A percentile compares a stretch with the other conserved stretches of the same genome.
phyloP scores from a whole-genome alignment of 2,329 filamentous ascomycete genomes.

The Metarhizium brunneum region DNA sequence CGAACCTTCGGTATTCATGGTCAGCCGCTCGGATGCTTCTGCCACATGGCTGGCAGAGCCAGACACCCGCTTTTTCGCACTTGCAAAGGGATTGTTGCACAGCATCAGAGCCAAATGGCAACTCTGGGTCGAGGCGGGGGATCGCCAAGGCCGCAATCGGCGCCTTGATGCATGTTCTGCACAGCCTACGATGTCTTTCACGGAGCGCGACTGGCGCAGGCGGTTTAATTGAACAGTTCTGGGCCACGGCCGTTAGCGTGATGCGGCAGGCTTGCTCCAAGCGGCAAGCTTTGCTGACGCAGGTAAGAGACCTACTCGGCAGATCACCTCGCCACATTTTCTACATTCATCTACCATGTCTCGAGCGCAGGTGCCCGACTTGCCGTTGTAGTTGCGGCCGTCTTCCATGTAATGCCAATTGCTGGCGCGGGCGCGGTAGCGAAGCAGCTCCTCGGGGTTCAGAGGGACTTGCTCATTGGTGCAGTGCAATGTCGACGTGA shows the following conservation, averaged over 20 bases:
- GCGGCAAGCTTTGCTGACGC: not conserved
- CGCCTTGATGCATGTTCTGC: constrained; percentile 62
- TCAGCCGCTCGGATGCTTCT: constrained; percentile 55
- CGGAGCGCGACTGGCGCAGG: constrained; percentile 58
- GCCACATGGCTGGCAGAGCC: constrained; percentile 81
- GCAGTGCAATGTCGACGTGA: constrained; percentile 71
- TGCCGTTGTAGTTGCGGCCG: constrained; percentile 47
- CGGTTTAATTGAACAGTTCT: constrained; percentile 88
- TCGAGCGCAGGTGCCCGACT: constrained; percentile 69
- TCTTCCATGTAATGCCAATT: constrained; percentile 54
- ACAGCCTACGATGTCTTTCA: constrained; percentile 73
- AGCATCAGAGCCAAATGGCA: constrained; percentile 41
- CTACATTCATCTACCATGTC: constrained; percentile 82
- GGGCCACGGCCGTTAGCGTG: constrained; percentile 8
- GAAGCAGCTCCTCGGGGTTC: constrained; percentile 45
- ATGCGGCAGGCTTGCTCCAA: not conserved
- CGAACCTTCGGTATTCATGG: constrained; percentile 48
- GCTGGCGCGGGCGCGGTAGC: constrained; percentile 45
- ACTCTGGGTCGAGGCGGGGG: constrained; percentile 32
- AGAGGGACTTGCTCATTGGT: constrained; percentile 55
- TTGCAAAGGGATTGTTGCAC: constrained; percentile 48
- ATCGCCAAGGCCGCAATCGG: constrained; percentile 51
- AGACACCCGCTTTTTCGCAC: constrained; percentile 52
- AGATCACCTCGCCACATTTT: constrained; percentile 67
- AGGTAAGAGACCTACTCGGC: constrained; percentile 52